phyloP scores from a whole-genome alignment of 495 filamentous ascomycete species.

The Penicillium argentinense region DNA sequence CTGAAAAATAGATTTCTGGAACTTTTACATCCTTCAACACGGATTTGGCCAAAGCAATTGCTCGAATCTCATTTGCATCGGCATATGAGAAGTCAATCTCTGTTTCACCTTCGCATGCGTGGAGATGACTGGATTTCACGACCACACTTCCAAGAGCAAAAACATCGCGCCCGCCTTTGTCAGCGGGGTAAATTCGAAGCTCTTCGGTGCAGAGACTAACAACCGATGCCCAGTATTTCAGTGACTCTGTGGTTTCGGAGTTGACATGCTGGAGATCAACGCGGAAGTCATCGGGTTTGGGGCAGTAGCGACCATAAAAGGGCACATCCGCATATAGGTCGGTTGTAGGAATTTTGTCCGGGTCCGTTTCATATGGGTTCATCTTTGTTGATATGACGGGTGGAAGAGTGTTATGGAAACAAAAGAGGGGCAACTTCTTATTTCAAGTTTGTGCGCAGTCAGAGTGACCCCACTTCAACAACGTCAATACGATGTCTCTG shows the following conservation, averaged over 20 bases:
- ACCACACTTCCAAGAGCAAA: conserved; percentile 48
- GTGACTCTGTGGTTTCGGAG: conserved; percentile 26
- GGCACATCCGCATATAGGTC: conserved; percentile 38
- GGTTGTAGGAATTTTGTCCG: conserved; percentile 30
- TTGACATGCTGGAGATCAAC: conserved; percentile 33
- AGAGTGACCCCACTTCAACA: too few species aligned
- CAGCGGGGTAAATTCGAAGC: conserved; percentile 33
- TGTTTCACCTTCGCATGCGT: conserved; percentile 5
- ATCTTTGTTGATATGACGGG: too few species aligned
- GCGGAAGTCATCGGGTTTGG: conserved; percentile 33
- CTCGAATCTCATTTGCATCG: conserved; percentile 43
- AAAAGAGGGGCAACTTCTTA: too few species aligned
- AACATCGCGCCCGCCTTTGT: conserved; percentile 42
- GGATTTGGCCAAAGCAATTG: conserved; percentile 31
- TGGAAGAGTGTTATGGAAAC: too few species aligned
- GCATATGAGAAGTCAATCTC: conserved; percentile 38
- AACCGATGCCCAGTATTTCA: conserved; percentile 40
- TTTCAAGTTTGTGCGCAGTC: too few species aligned
- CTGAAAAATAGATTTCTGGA: conserved; percentile 41
- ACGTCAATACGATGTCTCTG: too few species aligned
- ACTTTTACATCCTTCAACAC: conserved; percentile 33
- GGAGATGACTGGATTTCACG: conserved; percentile 46
- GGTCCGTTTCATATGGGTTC: conserved; percentile 37
- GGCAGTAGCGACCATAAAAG: conserved; percentile 36
- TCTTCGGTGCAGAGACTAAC: conserved; percentile 30